These are phyloP conservation scores for Trichoderma simmonsii DNA, from an alignment of 2,329 filamentous ascomycete species.

Conservation along the genomic window DNA sequence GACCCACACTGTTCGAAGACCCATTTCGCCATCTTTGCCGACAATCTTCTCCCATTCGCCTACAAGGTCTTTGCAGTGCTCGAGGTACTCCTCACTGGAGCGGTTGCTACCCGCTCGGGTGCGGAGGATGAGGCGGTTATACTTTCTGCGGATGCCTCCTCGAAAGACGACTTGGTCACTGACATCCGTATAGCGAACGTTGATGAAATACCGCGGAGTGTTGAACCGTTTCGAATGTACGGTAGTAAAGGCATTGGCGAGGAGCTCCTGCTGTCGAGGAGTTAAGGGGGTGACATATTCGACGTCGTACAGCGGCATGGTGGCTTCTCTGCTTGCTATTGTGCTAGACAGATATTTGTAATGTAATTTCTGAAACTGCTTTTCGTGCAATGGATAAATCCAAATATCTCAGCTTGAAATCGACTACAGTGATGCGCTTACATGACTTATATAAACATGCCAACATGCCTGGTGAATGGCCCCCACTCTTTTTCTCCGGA, in stretches of 20 bases:
- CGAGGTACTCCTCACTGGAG: not conserved
- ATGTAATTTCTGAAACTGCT: not conserved
- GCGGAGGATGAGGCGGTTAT: slow-evolving; percentile 11
- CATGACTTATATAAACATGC: not conserved
- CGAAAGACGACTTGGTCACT: slow-evolving; percentile 11
- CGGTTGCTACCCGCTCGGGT: slow-evolving; percentile 5
- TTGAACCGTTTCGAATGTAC: slow-evolving; percentile 11
- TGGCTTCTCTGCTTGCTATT: not conserved
- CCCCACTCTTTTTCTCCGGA: not conserved
- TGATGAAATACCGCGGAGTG: slow-evolving; percentile 8
- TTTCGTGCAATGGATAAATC: not conserved
- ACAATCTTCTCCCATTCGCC: not conserved
- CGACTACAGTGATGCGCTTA: not conserved
- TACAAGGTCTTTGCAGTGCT: slow-evolving; percentile 10
- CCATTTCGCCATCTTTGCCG: not conserved
- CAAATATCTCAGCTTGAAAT: not conserved
- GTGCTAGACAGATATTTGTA: not conserved
- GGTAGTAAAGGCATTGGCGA: slow-evolving; percentile 6
- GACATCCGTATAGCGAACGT: slow-evolving; percentile 11
- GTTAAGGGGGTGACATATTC: slow-evolving; percentile 7
- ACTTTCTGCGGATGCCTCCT: slow-evolving; percentile 1
- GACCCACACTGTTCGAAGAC: slow-evolving; percentile 9
- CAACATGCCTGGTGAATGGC: not conserved
- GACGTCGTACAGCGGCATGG: slow-evolving; percentile 6
- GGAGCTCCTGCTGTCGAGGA: not conserved